Base-by-base conservation (phyloP, 2,329 filamentous ascomycete species). In the Cladobotryum protrusum region DNA sequence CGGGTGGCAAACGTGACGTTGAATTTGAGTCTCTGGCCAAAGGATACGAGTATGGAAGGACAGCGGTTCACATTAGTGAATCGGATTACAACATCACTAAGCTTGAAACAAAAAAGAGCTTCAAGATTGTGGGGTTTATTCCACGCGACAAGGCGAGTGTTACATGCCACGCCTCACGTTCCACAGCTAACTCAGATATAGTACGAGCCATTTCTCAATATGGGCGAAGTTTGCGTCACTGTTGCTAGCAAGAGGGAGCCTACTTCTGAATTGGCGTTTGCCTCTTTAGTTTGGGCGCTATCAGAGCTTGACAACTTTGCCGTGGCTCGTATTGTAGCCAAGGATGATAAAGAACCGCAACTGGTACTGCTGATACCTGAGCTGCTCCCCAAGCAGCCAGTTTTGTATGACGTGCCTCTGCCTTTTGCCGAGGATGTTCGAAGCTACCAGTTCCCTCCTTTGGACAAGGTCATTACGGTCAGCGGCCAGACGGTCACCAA, bases 351-450 rank as follows among this genome's bases (percentile, higher is more conserved):
- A 57, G 79, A 88, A 2, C 92, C 93, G 0, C 63, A 82, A 29
- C 72, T 97, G 14, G 70, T 96, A 1, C 74, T 97, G 13, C 76
- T 99, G 40, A 85, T 87, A 5, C 93, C 93, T 3, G 79, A 82
- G 17, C 83, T 96, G 52, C 88, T 95, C 54, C 74, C 78, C 2
- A 84, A 88, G 20, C 82, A 88, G 56, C 91, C 96, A 65, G 92
- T 88, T 59, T 75, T 99, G 2, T 83, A 96, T 55, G 93, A 99
- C 62, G 79, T 95, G 1, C 89, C 93, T 34, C 74, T 97, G 5
- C 93, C 93, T 0, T 99, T 96, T 61, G 85, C 89, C 2, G 93
- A 99, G 71, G 93, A 99, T 62, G 76, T 96, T 43, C 82, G 93
- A 34, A 78, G 78, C n/a, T 97, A 96, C 65, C 86, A 84, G 51